phyloP scores from a whole-genome alignment of 129 eudicot genomes.

The Chrysanthemum makinoi region DNA sequence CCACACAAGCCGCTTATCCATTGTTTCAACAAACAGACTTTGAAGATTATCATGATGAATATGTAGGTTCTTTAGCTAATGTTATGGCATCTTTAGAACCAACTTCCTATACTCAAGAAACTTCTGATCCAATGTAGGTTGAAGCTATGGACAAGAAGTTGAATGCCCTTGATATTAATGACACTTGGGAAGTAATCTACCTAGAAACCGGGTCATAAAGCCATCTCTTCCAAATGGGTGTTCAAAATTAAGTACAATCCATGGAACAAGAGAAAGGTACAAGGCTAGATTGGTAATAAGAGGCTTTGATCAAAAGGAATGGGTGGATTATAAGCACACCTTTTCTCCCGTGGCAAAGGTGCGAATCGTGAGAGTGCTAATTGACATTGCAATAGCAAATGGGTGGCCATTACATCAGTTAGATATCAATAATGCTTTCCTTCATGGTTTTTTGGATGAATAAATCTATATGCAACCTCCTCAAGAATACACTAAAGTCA shows the following conservation, averaged over 20 bases:
- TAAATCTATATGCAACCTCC: background rate
- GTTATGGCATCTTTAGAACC: background rate
- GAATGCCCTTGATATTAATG: background rate
- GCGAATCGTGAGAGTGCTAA: background rate
- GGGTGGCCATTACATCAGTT: background rate
- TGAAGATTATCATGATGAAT: background rate
- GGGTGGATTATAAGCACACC: background rate
- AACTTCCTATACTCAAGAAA: background rate
- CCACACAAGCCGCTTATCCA: too few relatives aligned
- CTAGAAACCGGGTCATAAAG: background rate
- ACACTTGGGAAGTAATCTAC: background rate
- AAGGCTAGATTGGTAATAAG: background rate
- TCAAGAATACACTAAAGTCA: background rate
- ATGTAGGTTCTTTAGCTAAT: background rate
- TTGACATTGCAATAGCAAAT: background rate
- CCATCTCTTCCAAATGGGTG: background rate
- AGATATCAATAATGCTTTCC: background rate
- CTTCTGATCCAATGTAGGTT: background rate
- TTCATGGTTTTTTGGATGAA: background rate
- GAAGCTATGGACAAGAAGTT: background rate
- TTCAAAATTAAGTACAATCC: background rate
- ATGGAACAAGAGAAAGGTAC: background rate
- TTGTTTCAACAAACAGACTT: too few relatives aligned
- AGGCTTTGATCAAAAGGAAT: background rate
- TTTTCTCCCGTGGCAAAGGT: too few relatives aligned